Conservation (phyloP, 176 grass and related monocot genomes). For the Ampelocalamus luodianensis region DNA sequence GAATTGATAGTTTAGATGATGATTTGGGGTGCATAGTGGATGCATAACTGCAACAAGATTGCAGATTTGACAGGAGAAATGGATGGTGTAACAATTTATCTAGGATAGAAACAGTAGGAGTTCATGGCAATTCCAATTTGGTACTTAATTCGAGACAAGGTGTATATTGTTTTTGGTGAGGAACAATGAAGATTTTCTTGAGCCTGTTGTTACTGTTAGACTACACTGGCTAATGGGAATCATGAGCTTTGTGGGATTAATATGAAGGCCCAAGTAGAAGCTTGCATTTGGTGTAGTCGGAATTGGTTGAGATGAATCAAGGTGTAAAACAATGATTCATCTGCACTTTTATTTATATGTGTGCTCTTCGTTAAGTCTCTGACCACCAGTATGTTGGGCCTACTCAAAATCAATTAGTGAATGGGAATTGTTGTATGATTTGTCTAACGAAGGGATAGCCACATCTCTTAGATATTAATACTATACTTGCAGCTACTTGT, state of each 20-base stretch:
- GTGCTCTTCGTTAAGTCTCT: background rate
- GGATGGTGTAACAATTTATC: background rate
- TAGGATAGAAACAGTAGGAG: background rate
- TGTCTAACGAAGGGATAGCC: background rate
- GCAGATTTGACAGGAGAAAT: background rate
- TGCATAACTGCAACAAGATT: background rate
- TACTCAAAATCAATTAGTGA: background rate
- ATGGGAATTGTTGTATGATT: background rate
- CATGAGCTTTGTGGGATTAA: background rate
- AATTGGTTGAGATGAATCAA: conserved; percentile 8
- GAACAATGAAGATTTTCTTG: background rate
- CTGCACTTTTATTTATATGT: background rate
- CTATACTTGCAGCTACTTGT: background rate
- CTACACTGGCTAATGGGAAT: background rate
- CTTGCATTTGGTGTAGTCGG: background rate
- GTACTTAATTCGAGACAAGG: background rate
- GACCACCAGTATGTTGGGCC: background rate
- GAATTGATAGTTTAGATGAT: background rate
- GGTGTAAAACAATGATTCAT: background rate
- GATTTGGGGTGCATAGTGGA: background rate
- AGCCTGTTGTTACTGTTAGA: background rate
- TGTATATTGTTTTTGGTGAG: background rate
- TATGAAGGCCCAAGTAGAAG: background rate
- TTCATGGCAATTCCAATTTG: background rate
- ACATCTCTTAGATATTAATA: conserved; percentile 12